Conservation (phyloP, 2,329 filamentous ascomycete species). For the Trematosphaeria pertusa region DNA sequence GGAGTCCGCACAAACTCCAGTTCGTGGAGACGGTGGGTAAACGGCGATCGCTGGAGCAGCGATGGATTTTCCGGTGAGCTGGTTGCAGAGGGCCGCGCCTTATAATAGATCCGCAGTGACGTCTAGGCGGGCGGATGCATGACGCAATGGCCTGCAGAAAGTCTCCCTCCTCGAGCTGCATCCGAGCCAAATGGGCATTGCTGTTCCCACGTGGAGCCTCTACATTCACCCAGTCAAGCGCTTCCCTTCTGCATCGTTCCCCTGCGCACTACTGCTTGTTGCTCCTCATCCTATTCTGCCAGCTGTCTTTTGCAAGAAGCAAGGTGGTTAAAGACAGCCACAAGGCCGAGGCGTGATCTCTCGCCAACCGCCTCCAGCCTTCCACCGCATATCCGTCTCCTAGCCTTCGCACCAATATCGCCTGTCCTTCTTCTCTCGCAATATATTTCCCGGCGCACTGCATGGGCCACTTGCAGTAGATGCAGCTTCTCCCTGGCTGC, state of each 20-base stretch:
- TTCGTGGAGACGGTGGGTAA: too few species aligned
- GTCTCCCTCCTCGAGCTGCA: constrained; percentile 9
- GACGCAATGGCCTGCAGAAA: constrained; percentile 7
- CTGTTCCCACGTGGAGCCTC: constrained; percentile 8
- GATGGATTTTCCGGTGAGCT: too few species aligned
- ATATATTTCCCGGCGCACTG: constrained; percentile 18
- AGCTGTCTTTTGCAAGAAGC: constrained; percentile 5
- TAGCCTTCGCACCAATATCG: not conserved
- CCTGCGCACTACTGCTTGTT: constrained; percentile 1
- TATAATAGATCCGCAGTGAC: too few species aligned
- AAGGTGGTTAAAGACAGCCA: constrained; percentile 5
- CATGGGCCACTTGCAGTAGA: constrained; percentile 28
- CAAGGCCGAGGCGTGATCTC: constrained; percentile 5
- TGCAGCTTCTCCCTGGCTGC: constrained; percentile 30
- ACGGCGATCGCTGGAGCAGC: too few species aligned
- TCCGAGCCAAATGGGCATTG: constrained; percentile 7
- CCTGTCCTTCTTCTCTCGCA: not conserved
- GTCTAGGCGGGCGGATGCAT: constrained; percentile 4
- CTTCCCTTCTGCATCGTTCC: constrained; percentile 5
- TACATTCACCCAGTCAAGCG: constrained; percentile 9
- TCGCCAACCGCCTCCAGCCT: constrained; percentile 1
- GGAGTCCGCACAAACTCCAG: too few species aligned
- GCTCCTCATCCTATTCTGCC: not conserved
- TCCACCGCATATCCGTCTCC: constrained; percentile 3
- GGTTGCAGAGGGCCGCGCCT: too few species aligned